Conservation (phyloP, 2,329 filamentous ascomycete species). For the Fusarium mundagurra region DNA sequence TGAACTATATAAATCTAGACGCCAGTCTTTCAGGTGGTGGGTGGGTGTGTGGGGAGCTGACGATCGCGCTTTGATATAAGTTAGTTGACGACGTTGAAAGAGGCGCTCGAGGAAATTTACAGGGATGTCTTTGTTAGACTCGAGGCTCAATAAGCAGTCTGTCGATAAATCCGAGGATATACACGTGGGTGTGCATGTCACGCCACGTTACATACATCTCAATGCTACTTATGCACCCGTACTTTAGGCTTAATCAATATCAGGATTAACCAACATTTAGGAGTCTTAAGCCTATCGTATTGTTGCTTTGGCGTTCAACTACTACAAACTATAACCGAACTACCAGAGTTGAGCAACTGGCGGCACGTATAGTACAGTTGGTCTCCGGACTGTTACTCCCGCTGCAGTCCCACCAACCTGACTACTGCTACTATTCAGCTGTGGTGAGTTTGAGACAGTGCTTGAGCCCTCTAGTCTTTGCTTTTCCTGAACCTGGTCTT, state of each 20-base stretch:
- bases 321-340: neutral
- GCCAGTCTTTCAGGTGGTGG: neutral
- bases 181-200: neutral
- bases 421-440: neutral
- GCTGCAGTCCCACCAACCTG: neutral
- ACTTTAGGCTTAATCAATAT: neutral
- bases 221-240: neutral
- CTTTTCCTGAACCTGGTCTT: constrained; percentile 12
- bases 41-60: neutral
- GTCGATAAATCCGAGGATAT: neutral
- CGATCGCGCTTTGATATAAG: neutral
- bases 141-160: too few relatives aligned
- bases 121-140: neutral
- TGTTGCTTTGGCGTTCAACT: neutral
- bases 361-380: constrained; percentile 16
- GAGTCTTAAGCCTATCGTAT: neutral
- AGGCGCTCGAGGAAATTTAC: neutral
- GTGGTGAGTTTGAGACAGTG: neutral
- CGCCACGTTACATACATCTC: neutral
- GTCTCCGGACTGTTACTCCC: neutral
- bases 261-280: neutral
- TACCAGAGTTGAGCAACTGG: neutral
- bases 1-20: constrained; percentile 11
- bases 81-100: neutral
- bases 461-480: neutral